Evolutionary conservation across 352 stramenopile species (phyloP).

Genomic region (Globisporangium echinulatum): DNA sequence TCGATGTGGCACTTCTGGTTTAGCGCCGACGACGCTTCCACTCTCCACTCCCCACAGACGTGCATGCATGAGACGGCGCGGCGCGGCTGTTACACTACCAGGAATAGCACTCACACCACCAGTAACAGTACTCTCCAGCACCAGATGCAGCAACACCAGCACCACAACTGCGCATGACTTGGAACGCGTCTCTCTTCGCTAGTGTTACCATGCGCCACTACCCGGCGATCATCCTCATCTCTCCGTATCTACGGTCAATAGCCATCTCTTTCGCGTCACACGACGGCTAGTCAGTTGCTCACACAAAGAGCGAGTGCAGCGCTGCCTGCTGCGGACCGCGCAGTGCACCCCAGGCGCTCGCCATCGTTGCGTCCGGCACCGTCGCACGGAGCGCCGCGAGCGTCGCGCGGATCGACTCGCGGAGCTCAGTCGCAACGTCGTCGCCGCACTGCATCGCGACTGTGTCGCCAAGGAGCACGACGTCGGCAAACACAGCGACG

Average conservation of each 20-base stretch:
- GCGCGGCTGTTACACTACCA: too few relatives aligned
- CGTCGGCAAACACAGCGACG: slow-evolving; percentile 53
- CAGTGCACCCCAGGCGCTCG: slow-evolving; percentile 48
- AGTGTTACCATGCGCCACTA: neutral
- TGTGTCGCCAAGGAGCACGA: slow-evolving; percentile 32
- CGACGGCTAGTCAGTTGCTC: neutral
- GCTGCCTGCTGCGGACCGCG: slow-evolving; percentile 43
- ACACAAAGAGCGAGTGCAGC: slow-evolving; percentile 62
- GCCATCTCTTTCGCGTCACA: neutral
- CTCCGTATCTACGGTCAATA: neutral
- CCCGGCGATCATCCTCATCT: neutral
- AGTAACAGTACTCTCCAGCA: neutral
- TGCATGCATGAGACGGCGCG: too few relatives aligned
- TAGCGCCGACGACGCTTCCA: too few relatives aligned
- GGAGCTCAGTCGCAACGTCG: slow-evolving; percentile 31
- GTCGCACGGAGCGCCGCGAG: slow-evolving; percentile 39
- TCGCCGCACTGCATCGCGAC: slow-evolving; percentile 41
- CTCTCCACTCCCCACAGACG: too few relatives aligned
- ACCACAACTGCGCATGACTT: neutral
- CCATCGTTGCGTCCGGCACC: slow-evolving; percentile 53
- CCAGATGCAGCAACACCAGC: neutral
- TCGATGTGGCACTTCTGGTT: too few relatives aligned
- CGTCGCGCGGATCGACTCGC: slow-evolving; percentile 34
- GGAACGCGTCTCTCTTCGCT: neutral
- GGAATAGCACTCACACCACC: too few relatives aligned